Evolutionary conservation across 2,329 filamentous ascomycete species (phyloP).

Genomic region (Microcera coccophila): DNA sequence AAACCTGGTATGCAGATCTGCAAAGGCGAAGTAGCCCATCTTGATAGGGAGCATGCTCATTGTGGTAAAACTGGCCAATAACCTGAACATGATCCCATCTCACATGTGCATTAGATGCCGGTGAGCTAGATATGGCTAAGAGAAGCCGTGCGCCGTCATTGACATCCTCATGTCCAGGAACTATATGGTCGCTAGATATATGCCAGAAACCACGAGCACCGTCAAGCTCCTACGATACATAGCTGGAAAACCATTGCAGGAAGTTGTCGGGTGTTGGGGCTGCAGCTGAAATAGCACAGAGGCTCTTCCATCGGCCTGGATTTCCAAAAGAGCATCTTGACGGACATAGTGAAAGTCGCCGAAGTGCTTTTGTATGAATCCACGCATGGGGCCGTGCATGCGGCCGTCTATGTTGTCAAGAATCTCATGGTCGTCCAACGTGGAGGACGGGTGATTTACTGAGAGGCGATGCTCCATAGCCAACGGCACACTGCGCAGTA

Average conservation of each 20-base stretch:
- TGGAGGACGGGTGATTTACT: slow-evolving; percentile 1
- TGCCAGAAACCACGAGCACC: slow-evolving; percentile 13
- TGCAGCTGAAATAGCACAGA: slow-evolving; percentile 10
- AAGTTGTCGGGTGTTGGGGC: slow-evolving; percentile 14
- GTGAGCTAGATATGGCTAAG: slow-evolving; percentile 7
- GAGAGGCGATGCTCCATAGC: no score
- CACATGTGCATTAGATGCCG: slow-evolving; percentile 3
- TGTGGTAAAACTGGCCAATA: slow-evolving; percentile 12
- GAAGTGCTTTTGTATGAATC: slow-evolving; percentile 15
- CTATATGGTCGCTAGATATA: slow-evolving; percentile 5
- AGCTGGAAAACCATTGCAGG: slow-evolving; percentile 15
- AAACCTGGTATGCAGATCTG: slow-evolving; percentile 23
- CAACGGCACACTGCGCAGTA: no score
- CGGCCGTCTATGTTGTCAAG: slow-evolving; percentile 14
- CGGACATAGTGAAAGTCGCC: slow-evolving; percentile 8
- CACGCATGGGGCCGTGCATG: slow-evolving; percentile 16
- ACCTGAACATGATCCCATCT: slow-evolving; percentile 13
- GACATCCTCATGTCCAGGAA: slow-evolving; percentile 5
- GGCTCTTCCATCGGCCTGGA: slow-evolving; percentile 2
- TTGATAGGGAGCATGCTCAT: slow-evolving; percentile 8
- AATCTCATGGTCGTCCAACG: slow-evolving; percentile 13
- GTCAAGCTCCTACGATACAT: slow-evolving; percentile 8
- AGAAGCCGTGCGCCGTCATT: slow-evolving; percentile 3
- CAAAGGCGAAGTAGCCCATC: slow-evolving; percentile 15
- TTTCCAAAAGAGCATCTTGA: slow-evolving; percentile 11